A percentile compares a stretch with the other conserved stretches of the same genome.
phyloP scores from a whole-genome alignment of 169 alveolate genomes.

The Plasmodium malariae region DNA sequence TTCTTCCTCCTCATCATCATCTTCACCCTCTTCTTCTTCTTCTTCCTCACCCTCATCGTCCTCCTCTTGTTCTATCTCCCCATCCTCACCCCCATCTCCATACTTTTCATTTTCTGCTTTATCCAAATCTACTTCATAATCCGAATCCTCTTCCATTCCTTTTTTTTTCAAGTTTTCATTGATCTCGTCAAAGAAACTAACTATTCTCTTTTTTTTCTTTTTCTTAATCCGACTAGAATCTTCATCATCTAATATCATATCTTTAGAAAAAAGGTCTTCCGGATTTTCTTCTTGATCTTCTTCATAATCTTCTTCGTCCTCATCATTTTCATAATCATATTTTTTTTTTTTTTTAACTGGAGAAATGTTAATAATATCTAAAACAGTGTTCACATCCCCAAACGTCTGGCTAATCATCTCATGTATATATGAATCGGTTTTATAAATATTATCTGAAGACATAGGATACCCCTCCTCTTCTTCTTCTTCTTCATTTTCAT shows the following conservation, averaged over 20 bases:
- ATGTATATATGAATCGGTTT: conserved; percentile 49
- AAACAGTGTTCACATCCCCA: conserved; percentile 69
- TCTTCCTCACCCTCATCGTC: conserved; percentile 14
- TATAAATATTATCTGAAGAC: conserved; percentile 26
- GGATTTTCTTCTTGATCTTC: conserved; percentile 12
- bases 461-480: conserved; percentile 30
- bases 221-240: conserved; percentile 9
- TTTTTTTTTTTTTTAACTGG: conserved; percentile 65
- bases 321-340: conserved; percentile 75
- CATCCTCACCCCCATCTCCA: conserved; percentile 10
- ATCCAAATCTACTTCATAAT: conserved; percentile 27
- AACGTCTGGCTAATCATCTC: conserved; percentile 66
- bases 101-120: conserved; percentile 28
- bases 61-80: conserved; percentile 4
- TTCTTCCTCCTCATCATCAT: conserved; percentile 9
- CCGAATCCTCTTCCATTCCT: conserved; percentile 57
- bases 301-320: conserved; percentile 35
- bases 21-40: conserved; percentile 16
- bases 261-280: conserved; percentile 18
- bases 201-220: conserved; percentile 40
- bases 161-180: conserved; percentile 30
- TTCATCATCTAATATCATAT: conserved; percentile 30
- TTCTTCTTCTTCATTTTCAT: conserved; percentile 30
- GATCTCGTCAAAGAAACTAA: conserved; percentile 52
- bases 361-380: conserved; percentile 62